Base-by-base conservation (phyloP, 2,329 filamentous ascomycete species). In the Aphanoascus verrucosus region DNA sequence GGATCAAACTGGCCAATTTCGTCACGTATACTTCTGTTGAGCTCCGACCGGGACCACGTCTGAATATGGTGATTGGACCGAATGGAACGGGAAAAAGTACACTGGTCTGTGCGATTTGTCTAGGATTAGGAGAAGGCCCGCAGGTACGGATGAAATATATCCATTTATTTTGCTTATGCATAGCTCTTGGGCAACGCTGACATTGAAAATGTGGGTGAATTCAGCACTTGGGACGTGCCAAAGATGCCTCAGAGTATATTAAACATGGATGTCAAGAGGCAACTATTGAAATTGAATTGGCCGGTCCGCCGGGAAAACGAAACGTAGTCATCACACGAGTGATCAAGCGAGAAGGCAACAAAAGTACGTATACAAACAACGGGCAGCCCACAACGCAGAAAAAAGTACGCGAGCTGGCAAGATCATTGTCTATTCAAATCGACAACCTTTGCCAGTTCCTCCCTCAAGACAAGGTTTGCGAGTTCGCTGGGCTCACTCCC, bases 41-140 rank as follows among this genome's bases (percentile, higher is more conserved):
- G 59, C 96, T 97, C 68, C 81, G 85, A 55, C 88, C 89, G 11
- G 93, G 93, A 0, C 91, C 93, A 0, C 91, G 87, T 65, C 70
- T 98, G 64, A 98, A 98, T 67, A 97, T 98, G 91, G 84, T 98
- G 51, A 95, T 98, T 61, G 93, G 93, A 0, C 93, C 93, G n/a
- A 98, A 98, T 64, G 93, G 93, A 34, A 97, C 93, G 0, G 93
- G 93, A 53, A 98, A 98, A 72, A 97, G 91, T 70, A 96, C 93
- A 0, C 77, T 98, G 23, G 91, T 98, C 42, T 98, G 93, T 70
- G 93, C 93, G 43, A 94, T 98, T 60, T 97, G 93, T 64, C 72
- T 98, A 12, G 93, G 93, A 1, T 74, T 98, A 23, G 93, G 93
- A 46, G 96, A 85, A 76, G 80, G 82, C 32, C 83, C 90, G 20